A percentile compares a stretch with the other conserved stretches of the same genome.
phyloP scores from a whole-genome alignment of 1,284 basidiomycete genomes.

The Trametes pubescens region DNA sequence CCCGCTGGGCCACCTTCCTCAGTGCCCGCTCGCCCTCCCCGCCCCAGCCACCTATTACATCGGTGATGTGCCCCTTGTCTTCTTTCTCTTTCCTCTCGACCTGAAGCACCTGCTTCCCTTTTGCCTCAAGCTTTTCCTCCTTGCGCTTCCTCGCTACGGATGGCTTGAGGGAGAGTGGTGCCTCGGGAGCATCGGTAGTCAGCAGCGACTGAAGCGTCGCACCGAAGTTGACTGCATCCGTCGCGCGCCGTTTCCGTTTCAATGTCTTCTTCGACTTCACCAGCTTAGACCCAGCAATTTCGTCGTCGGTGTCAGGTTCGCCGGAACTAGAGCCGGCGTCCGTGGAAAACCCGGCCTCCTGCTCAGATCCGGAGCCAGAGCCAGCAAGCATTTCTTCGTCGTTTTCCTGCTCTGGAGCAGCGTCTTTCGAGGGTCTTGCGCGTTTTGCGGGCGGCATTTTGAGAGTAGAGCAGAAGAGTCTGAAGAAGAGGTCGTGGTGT shows the following conservation, averaged over 20 bases:
- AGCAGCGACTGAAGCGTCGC: conserved; percentile 74
- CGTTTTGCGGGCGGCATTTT: conserved; percentile 42
- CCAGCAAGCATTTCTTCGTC: conserved; percentile 39
- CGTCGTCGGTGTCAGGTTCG: conserved; percentile 63
- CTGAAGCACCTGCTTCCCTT: conserved; percentile 73
- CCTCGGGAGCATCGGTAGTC: conserved; percentile 69
- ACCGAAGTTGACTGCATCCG: conserved; percentile 77
- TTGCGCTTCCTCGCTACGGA: conserved; percentile 71
- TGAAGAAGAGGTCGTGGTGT: background rate
- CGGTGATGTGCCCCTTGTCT: conserved; percentile 73
- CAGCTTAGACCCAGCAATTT: conserved; percentile 60
- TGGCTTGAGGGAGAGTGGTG: conserved; percentile 79
- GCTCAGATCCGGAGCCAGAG: conserved; percentile 41
- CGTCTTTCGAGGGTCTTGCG: conserved; percentile 36
- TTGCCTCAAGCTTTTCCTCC: conserved; percentile 75
- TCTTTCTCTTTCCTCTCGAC: conserved; percentile 80
- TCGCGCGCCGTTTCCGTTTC: conserved; percentile 83
- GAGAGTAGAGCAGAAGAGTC: background rate
- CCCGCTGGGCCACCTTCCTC: conserved; percentile 83
- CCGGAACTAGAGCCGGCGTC: conserved; percentile 23
- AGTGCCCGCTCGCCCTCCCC: conserved; percentile 78
- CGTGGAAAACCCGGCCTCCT: conserved; percentile 43
- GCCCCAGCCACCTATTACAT: conserved; percentile 86
- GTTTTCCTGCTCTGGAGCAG: conserved; percentile 29
- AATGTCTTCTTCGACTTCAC: conserved; percentile 78